Conservation (phyloP, 2,329 filamentous ascomycete species). For the Penicillium hordei region DNA sequence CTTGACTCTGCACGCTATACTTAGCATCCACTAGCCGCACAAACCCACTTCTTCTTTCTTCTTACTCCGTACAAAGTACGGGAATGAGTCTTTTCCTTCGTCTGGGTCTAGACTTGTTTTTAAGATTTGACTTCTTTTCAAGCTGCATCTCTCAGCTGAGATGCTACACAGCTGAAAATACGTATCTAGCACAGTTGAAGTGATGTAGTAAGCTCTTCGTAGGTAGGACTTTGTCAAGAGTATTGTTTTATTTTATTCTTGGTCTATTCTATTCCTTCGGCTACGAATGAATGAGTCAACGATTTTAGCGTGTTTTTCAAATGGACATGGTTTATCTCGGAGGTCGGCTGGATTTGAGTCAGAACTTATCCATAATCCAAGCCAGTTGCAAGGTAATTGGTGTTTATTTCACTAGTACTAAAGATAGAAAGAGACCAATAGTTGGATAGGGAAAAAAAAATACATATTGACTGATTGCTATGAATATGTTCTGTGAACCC, state of each 20-base stretch:
- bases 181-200: not conserved
- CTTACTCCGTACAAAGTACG: not conserved
- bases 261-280: not conserved
- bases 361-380: not conserved
- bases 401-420: not conserved
- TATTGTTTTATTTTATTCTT: not conserved
- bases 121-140: not conserved
- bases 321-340: not conserved
- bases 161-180: not conserved
- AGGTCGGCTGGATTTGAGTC: not conserved
- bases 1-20: slow-evolving; percentile 1
- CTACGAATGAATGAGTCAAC: not conserved
- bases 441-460: not conserved
- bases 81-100: not conserved
- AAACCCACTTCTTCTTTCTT: not conserved
- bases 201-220: not conserved
- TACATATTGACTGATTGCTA: slow-evolving; percentile 18
- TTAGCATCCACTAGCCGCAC: slow-evolving; percentile 1
- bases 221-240: not conserved
- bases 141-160: not conserved
- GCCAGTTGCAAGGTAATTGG: not conserved
- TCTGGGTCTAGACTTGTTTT: not conserved
- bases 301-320: not conserved
- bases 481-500: slow-evolving; percentile 21
- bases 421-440: not conserved